Evolutionary conservation across 2,329 filamentous ascomycete species (phyloP).

Genomic region (Lecanicillium sp.): DNA sequence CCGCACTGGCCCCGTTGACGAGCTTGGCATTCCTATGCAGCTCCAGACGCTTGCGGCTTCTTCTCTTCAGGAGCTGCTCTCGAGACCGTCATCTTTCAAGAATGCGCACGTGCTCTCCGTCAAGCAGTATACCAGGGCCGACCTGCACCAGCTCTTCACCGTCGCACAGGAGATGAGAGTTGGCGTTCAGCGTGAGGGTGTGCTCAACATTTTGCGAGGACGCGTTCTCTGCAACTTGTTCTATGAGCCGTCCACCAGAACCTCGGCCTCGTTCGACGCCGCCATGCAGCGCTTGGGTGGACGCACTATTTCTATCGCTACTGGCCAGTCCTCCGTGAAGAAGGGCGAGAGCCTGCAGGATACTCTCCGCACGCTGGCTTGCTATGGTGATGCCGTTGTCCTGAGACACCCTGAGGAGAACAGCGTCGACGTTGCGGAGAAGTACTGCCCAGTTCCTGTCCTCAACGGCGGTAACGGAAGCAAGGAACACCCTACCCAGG

Average conservation of each 20-base stretch:
- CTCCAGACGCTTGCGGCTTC: constrained; percentile 46
- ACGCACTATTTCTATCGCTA: constrained; percentile 73
- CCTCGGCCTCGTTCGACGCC: constrained; percentile 90
- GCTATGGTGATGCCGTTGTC: constrained; percentile 93
- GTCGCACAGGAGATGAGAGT: constrained; percentile 97
- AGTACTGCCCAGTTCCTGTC: constrained; percentile 82
- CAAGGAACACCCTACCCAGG: constrained; percentile 94
- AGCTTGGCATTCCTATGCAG: constrained; percentile 38
- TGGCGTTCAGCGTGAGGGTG: constrained; percentile 85
- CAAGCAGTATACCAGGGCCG: constrained; percentile 77
- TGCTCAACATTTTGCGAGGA: constrained; percentile 78
- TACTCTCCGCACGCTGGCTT: constrained; percentile 85
- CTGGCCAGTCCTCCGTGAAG: constrained; percentile 77
- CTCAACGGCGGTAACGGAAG: constrained; percentile 97
- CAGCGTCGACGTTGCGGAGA: constrained; percentile 74
- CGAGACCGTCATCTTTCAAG: constrained; percentile 75
- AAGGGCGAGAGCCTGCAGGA: constrained; percentile 95
- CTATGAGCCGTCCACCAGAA: constrained; percentile 95
- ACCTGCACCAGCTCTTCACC: constrained; percentile 90
- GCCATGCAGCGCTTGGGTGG: constrained; percentile 98
- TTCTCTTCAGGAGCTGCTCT: constrained; percentile 64
- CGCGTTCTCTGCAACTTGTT: constrained; percentile 88
- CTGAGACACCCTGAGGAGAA: constrained; percentile 82
- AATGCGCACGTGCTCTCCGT: constrained; percentile 87
- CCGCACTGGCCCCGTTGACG: constrained; percentile 27